phyloP scores from a whole-genome alignment of 176 grass and related monocot species.

The Lolium multiflorum region DNA sequence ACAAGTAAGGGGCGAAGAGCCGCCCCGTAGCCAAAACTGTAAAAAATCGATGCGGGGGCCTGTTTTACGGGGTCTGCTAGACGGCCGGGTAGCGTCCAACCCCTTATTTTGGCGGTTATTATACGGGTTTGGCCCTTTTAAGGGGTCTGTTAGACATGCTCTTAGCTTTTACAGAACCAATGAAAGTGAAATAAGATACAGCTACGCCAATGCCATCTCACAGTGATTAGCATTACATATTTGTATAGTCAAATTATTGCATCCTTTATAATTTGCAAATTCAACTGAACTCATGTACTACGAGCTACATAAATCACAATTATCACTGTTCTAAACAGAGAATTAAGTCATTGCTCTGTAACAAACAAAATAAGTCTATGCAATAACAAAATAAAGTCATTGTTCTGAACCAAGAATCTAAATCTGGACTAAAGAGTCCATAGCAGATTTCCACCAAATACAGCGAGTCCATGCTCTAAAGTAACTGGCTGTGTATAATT shows the following conservation, averaged over 20 bases:
- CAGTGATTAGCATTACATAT: neutral
- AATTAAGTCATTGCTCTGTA: conserved; percentile 19
- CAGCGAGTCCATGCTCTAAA: conserved; percentile 15
- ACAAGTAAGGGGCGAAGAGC: too few relatives aligned
- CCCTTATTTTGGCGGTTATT: too few relatives aligned
- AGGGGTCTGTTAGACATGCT: too few relatives aligned
- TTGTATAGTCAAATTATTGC: neutral
- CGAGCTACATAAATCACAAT: neutral
- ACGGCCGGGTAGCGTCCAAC: too few relatives aligned
- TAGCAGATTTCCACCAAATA: neutral
- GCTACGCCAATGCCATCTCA: conserved; percentile 4
- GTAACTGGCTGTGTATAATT: conserved; percentile 12
- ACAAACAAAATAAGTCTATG: neutral
- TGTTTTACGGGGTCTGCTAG: too few relatives aligned
- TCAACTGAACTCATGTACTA: neutral
- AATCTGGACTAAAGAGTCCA: neutral
- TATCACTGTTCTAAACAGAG: neutral
- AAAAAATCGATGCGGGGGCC: too few relatives aligned
- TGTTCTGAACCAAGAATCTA: neutral
- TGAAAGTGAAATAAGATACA: conserved; percentile 11
- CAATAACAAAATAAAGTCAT: conserved; percentile 10
- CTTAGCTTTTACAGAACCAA: conserved; percentile 3
- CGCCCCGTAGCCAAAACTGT: too few relatives aligned
- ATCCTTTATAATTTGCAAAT: neutral
- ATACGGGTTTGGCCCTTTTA: too few relatives aligned